A percentile compares a stretch with the other conserved stretches of the same genome.
Conservation (phyloP, 2,329 filamentous ascomycete genomes). For the Madurella fahalii region DNA sequence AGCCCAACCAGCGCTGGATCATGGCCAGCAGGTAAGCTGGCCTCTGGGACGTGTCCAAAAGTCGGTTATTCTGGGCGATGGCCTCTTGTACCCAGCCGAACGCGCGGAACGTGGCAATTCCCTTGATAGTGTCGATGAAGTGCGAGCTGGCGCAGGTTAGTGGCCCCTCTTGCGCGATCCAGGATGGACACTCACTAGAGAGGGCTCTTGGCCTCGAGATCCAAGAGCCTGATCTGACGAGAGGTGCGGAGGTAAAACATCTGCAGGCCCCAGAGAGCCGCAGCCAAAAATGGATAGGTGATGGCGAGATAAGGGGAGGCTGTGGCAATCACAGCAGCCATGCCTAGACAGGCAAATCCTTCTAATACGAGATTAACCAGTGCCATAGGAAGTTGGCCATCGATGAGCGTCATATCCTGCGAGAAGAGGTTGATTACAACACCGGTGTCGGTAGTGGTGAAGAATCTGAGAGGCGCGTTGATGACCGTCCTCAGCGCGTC, state of each 20-base stretch:
- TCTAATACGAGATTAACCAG: slow-evolving; percentile 27
- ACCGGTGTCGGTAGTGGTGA: slow-evolving; percentile 35
- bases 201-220: slow-evolving; percentile 58
- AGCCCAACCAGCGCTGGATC: slow-evolving; percentile 54
- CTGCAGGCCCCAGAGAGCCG: slow-evolving; percentile 47
- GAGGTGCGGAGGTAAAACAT: slow-evolving; percentile 58
- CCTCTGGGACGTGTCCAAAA: slow-evolving; percentile 52
- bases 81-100: slow-evolving; percentile 50
- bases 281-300: slow-evolving; percentile 46
- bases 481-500: slow-evolving; percentile 33
- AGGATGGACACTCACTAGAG: slow-evolving; percentile 42
- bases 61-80: slow-evolving; percentile 40
- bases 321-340: slow-evolving; percentile 30
- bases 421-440: slow-evolving; percentile 38
- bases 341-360: slow-evolving; percentile 23
- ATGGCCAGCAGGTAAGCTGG: slow-evolving; percentile 55
- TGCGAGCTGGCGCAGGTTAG: slow-evolving; percentile 34
- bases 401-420: slow-evolving; percentile 40
- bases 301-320: slow-evolving; percentile 32
- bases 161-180: neutral
- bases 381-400: slow-evolving; percentile 35
- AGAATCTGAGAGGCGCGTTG: slow-evolving; percentile 32
- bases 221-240: slow-evolving; percentile 55
- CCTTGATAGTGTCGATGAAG: slow-evolving; percentile 54
- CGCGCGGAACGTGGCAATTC: slow-evolving; percentile 52